phyloP scores from a whole-genome alignment of 2,329 filamentous ascomycete species.

The Lachnum nothofagi region DNA sequence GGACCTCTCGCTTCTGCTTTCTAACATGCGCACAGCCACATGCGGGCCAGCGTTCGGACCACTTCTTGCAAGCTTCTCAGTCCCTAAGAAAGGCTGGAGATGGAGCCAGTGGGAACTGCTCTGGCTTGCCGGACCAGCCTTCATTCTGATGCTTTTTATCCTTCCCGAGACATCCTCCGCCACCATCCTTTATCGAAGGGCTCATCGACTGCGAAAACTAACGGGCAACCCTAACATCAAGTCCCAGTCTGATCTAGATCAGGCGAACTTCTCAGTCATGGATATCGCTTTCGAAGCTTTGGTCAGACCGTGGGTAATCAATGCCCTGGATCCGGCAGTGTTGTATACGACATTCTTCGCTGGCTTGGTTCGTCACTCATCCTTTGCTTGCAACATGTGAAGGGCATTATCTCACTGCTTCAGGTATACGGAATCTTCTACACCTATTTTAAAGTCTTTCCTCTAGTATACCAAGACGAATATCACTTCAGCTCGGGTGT shows the following conservation, averaged over 20 bases:
- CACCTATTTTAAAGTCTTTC: conserved; percentile 60
- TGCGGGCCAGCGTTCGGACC: no score
- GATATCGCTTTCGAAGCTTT: conserved; percentile 48
- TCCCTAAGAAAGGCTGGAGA: no score
- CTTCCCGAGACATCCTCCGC: conserved; percentile 56
- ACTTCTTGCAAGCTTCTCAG: no score
- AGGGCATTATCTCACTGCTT: no score
- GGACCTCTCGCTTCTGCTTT: no score
- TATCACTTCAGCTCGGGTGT: conserved; percentile 41
- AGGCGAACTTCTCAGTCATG: conserved; percentile 43
- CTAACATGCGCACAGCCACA: no score
- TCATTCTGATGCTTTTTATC: conserved; percentile 52
- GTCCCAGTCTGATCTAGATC: conserved; percentile 58
- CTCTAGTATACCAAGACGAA: conserved; percentile 52
- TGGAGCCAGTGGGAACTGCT: no score
- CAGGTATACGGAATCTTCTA: conserved; percentile 59
- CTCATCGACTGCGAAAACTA: conserved; percentile 50
- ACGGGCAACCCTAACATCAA: conserved; percentile 50
- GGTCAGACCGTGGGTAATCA: conserved; percentile 53
- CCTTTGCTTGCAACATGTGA: no score
- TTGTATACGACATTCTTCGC: conserved; percentile 56
- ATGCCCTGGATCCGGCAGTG: conserved; percentile 53
- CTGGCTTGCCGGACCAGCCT: conserved; percentile 13
- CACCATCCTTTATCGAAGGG: conserved; percentile 55
- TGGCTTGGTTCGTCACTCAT: no score